These are phyloP conservation scores for Hippophae gyantsensis DNA, from an alignment of 306 rosid genomes.

Conservation along the genomic window DNA sequence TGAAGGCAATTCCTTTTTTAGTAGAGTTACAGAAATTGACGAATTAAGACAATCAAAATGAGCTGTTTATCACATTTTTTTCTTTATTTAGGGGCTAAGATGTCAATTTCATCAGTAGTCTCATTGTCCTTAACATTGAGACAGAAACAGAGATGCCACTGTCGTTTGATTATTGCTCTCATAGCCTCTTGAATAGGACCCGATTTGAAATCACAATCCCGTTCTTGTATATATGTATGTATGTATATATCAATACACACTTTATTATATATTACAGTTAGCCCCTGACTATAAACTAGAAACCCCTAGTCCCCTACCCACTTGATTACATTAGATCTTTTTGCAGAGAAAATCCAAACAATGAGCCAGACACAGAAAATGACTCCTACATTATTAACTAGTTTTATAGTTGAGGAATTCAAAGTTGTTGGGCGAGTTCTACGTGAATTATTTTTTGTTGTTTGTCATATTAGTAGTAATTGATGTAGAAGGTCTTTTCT, in stretches of 20 bases:
- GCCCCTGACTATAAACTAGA: conserved; percentile 20
- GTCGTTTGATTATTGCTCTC: conserved; percentile 37
- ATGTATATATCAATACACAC: too few relatives aligned
- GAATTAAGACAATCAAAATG: conserved; percentile 18
- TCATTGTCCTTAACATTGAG: conserved; percentile 53
- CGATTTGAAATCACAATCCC: conserved; percentile 33
- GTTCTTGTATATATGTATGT: neutral
- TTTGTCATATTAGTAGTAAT: neutral
- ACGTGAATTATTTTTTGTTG: conserved; percentile 1
- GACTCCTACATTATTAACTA: conserved; percentile 27
- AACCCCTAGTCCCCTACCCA: conserved; percentile 25
- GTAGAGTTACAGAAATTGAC: conserved; percentile 27
- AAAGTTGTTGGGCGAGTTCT: conserved; percentile 23
- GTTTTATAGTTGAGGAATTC: conserved; percentile 17
- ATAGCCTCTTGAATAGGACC: conserved; percentile 37
- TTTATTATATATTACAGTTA: conserved; percentile 15
- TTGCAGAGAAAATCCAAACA: conserved; percentile 25
- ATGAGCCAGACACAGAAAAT: conserved; percentile 26
- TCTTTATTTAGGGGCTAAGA: conserved; percentile 12
- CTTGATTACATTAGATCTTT: conserved; percentile 27
- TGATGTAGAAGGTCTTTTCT: too few relatives aligned
- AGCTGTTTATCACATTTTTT: conserved; percentile 25
- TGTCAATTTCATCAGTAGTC: conserved; percentile 33
- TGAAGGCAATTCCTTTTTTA: neutral
- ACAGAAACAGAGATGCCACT: conserved; percentile 42